These are phyloP conservation scores for Globisporangium alternatum DNA, from an alignment of 352 stramenopile genomes.

Conservation along the genomic window DNA sequence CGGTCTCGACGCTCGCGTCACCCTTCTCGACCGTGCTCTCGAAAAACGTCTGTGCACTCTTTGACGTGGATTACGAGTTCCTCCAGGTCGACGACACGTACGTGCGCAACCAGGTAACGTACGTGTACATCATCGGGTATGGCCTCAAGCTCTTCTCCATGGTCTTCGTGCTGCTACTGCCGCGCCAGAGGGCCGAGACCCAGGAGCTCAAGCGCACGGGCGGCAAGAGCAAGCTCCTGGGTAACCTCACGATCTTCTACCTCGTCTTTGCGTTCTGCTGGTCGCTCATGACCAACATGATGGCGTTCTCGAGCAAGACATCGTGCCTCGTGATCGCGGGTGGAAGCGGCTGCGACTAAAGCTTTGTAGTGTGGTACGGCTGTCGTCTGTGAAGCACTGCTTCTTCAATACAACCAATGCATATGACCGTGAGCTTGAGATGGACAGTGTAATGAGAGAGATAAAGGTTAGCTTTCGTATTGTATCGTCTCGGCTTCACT, in stretches of 20 bases:
- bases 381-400: no score
- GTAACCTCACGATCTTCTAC: conserved; percentile 32
- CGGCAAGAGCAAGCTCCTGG: conserved; percentile 35
- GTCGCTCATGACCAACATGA: conserved; percentile 25
- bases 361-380: no score
- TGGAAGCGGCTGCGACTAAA: conserved; percentile 9
- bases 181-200: conserved; percentile 20
- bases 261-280: no score
- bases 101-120: conserved; percentile 19
- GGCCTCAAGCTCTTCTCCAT: conserved; percentile 19
- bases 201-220: conserved; percentile 27
- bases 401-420: no score
- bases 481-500: no score
- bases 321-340: conserved; percentile 14
- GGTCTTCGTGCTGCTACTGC: conserved; percentile 18
- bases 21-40: conserved; percentile 19
- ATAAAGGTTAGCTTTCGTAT: no score
- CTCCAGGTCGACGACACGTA: conserved; percentile 15
- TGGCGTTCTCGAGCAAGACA: conserved; percentile 17
- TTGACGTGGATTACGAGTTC: conserved; percentile 15
- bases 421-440: no score
- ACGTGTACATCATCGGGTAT: conserved; percentile 21
- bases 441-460: no score
- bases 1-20: conserved; percentile 18
- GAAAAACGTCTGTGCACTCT: conserved; percentile 16